A percentile compares a stretch with the other conserved stretches of the same genome.
Conservation (phyloP, 2,329 filamentous ascomycete genomes). For the Beauveria bassiana region DNA sequence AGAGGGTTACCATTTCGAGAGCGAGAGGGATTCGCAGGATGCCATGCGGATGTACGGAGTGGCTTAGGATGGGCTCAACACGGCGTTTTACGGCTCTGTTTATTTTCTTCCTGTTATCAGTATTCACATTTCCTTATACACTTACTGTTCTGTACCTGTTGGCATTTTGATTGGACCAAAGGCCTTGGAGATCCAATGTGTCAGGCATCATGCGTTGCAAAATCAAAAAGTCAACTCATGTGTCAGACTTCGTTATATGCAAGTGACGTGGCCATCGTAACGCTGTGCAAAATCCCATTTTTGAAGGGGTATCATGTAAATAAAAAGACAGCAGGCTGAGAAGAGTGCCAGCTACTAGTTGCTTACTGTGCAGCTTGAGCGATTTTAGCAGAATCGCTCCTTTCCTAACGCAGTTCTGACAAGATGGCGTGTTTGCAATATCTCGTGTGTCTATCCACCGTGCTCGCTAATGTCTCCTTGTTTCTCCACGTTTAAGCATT, state of each 20-base stretch:
- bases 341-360: neutral
- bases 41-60: conserved; percentile 6
- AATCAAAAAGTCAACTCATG: neutral
- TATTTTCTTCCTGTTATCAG: conserved; percentile 1
- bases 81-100: conserved; percentile 16
- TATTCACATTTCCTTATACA: conserved; percentile 10
- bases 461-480: neutral
- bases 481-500: neutral
- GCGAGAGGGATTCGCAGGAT: neutral
- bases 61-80: conserved; percentile 5
- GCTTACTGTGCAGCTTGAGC: neutral
- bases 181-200: neutral
- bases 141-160: neutral
- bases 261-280: neutral
- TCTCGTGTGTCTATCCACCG: neutral
- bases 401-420: neutral
- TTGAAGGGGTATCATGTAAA: conserved; percentile 9
- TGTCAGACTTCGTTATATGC: neutral
- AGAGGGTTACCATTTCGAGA: neutral
- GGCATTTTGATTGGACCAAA: neutral
- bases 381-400: neutral
- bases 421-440: neutral
- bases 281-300: neutral
- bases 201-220: neutral
- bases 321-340: neutral